These are phyloP conservation scores for Chytridiales sp. DNA, from an alignment of 371 early-diverging fungal genomes.

Conservation along the genomic window DNA sequence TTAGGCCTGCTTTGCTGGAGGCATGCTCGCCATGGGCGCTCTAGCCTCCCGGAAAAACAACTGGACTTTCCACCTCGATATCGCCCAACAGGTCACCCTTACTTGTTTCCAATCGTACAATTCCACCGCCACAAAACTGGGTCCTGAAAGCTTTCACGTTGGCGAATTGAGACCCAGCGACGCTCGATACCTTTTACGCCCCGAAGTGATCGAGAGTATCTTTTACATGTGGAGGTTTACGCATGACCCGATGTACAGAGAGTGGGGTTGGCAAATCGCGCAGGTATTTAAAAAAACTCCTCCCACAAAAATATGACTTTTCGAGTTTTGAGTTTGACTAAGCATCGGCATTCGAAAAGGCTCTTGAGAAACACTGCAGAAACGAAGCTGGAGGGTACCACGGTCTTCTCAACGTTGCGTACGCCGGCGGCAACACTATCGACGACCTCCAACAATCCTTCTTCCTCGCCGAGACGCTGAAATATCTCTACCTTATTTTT, in stretches of 20 bases:
- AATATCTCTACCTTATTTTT: slow-evolving; percentile 77
- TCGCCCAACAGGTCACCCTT: slow-evolving; percentile 74
- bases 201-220: slow-evolving; percentile 86
- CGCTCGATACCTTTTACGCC: slow-evolving; percentile 26
- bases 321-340: not conserved
- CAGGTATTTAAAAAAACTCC: not conserved
- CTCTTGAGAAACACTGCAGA: slow-evolving; percentile 54
- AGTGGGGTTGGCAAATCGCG: slow-evolving; percentile 86
- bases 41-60: slow-evolving; percentile 46
- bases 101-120: slow-evolving; percentile 83
- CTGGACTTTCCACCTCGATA: slow-evolving; percentile 49
- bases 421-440: not conserved
- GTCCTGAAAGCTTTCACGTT: slow-evolving; percentile 69
- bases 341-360: not conserved
- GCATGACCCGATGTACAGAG: slow-evolving; percentile 72
- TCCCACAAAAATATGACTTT: too few relatives aligned
- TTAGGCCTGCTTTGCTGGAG: slow-evolving; percentile 84
- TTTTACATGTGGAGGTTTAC: slow-evolving; percentile 83
- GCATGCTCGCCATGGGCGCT: slow-evolving; percentile 76
- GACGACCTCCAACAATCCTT: slow-evolving; percentile 56
- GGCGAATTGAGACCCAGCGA: not conserved
- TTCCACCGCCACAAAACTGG: slow-evolving; percentile 71
- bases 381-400: slow-evolving; percentile 23
- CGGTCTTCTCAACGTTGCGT: slow-evolving; percentile 11
- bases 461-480: slow-evolving; percentile 87